Percentiles rank a stretch among this genome's conserved stretches.
These are phyloP conservation scores for Citrus hindsii DNA, from an alignment of 345 rosid species.

Conservation along the genomic window DNA sequence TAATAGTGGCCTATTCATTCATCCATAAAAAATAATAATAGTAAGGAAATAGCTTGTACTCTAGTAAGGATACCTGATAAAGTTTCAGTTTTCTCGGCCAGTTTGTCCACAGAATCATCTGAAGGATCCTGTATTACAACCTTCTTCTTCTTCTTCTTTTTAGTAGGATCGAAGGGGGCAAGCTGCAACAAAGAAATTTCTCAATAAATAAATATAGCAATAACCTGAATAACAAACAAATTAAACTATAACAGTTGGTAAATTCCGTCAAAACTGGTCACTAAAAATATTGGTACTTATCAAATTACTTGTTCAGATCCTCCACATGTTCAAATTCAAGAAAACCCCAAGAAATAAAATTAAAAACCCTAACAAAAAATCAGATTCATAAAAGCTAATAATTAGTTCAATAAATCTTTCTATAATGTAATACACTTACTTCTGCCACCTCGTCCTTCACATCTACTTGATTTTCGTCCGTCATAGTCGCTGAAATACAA, in stretches of 20 bases:
- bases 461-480: slow-evolving; percentile 41
- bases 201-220: too few relatives aligned
- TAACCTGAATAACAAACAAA: not conserved
- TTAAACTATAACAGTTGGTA: not conserved
- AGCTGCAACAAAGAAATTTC: slow-evolving; percentile 34
- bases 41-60: too few relatives aligned
- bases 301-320: not conserved
- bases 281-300: not conserved
- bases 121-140: slow-evolving; percentile 54
- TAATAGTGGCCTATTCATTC: not conserved
- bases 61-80: slow-evolving; percentile 40
- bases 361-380: not conserved
- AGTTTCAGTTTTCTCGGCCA: slow-evolving; percentile 69
- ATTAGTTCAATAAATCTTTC: not conserved
- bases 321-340: not conserved
- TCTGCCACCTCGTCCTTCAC: slow-evolving; percentile 54
- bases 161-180: slow-evolving; percentile 84
- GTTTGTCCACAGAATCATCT: slow-evolving; percentile 61
- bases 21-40: not conserved
- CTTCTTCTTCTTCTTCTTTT: slow-evolving; percentile 98
- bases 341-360: not conserved
- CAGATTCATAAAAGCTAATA: not conserved
- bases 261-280: not conserved
- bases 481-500: slow-evolving; percentile 32
- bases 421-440: slow-evolving; percentile 19